Conservation (phyloP, 306 rosid genomes). For the Castanea crenata region DNA sequence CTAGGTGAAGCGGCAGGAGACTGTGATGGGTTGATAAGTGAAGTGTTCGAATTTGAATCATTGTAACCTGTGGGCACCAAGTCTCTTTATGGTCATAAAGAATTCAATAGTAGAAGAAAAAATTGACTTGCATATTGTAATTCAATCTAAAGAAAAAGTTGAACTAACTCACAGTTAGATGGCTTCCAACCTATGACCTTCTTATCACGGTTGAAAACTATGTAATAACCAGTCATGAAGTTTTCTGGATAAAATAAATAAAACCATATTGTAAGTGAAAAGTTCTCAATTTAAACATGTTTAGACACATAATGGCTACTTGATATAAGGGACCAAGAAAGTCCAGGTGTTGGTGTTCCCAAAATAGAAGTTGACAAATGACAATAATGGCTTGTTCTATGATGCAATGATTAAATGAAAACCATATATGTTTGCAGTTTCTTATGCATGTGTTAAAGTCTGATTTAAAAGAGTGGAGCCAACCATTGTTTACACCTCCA, state of each 20-base stretch:
- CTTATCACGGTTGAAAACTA: conserved; percentile 74
- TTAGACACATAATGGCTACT: neutral
- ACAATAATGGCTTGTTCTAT: too few relatives aligned
- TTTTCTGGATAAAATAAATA: conserved; percentile 51
- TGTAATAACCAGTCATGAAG: conserved; percentile 86
- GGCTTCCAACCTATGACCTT: conserved; percentile 69
- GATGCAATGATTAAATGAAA: too few relatives aligned
- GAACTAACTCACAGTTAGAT: conserved; percentile 60
- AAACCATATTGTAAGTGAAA: neutral
- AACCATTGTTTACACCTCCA: neutral
- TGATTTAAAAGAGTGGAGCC: neutral
- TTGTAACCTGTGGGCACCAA: conserved; percentile 49
- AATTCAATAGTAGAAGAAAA: neutral
- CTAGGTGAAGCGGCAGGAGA: too few relatives aligned
- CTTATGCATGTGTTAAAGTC: too few relatives aligned
- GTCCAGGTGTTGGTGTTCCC: too few relatives aligned
- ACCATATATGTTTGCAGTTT: too few relatives aligned
- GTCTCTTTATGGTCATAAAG: conserved; percentile 6
- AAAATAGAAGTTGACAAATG: too few relatives aligned
- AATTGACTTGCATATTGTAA: neutral
- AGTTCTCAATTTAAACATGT: neutral
- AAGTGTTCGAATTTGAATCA: conserved; percentile 30
- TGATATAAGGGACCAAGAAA: neutral
- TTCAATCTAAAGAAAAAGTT: neutral
- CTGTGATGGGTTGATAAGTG: too few relatives aligned